Evolutionary conservation across 1,284 basidiomycete genomes (phyloP).

Genomic region (Neonothopanus nambi): DNA sequence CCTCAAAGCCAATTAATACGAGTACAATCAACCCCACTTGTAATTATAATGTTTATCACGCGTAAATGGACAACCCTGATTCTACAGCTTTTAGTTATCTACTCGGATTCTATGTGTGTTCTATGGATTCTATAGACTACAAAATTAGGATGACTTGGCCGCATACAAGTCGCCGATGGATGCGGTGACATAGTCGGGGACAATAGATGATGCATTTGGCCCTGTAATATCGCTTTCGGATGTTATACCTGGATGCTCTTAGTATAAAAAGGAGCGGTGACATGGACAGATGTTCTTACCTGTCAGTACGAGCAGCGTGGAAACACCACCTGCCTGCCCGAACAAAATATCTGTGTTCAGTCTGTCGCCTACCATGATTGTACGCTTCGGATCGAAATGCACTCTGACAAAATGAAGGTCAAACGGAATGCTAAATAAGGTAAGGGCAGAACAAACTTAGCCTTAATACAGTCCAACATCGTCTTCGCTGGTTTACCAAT

Average conservation of each 20-base stretch:
- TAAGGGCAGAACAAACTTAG: slow-evolving; percentile 64
- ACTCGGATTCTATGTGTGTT: neutral
- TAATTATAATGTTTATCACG: too few species aligned
- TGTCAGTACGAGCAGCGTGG: slow-evolving; percentile 92
- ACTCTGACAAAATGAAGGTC: slow-evolving; percentile 50
- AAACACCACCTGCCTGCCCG: slow-evolving; percentile 81
- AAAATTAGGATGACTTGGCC: neutral
- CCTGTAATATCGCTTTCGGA: slow-evolving; percentile 66
- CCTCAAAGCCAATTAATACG: slow-evolving; percentile 19
- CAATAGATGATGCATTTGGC: slow-evolving; percentile 54
- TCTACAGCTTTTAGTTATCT: neutral
- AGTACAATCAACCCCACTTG: too few species aligned
- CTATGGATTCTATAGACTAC: too few species aligned
- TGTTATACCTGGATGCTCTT: slow-evolving; percentile 61
- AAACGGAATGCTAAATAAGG: neutral
- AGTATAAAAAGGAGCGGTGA: too few species aligned
- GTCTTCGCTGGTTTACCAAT: slow-evolving; percentile 92
- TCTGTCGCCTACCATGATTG: slow-evolving; percentile 96
- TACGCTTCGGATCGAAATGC: slow-evolving; percentile 79
- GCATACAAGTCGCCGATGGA: slow-evolving; percentile 75
- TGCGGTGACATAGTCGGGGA: slow-evolving; percentile 79
- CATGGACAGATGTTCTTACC: slow-evolving; percentile 45
- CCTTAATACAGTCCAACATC: slow-evolving; percentile 94
- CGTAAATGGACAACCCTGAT: too few species aligned
- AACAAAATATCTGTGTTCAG: slow-evolving; percentile 95